These are phyloP conservation scores for Candida sithepensis DNA, from an alignment of 805 yeast species.

Conservation along the genomic window DNA sequence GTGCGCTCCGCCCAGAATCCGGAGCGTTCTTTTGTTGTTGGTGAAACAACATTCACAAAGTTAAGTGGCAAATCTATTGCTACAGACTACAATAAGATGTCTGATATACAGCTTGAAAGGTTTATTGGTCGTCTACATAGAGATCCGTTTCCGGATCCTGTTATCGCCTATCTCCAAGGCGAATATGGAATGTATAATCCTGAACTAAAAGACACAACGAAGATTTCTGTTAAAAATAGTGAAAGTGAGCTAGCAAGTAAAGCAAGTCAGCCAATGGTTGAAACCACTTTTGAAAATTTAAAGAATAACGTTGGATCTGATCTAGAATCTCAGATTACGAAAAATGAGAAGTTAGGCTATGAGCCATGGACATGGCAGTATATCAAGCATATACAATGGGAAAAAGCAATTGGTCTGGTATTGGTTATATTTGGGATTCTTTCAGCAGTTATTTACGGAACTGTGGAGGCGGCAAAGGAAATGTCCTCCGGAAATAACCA, in stretches of 20 bases:
- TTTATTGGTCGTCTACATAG: background rate
- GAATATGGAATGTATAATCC: too few species aligned
- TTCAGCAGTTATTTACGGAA: background rate
- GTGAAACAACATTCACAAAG: slow-evolving; percentile 1
- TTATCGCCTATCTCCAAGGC: too few species aligned
- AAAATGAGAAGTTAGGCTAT: background rate
- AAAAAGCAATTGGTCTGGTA: slow-evolving; percentile 2
- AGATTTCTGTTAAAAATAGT: background rate
- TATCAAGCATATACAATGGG: slow-evolving; percentile 4
- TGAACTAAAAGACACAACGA: too few species aligned
- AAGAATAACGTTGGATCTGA: background rate
- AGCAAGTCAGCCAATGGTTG: too few species aligned
- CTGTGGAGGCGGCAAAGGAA: slow-evolving; percentile 1
- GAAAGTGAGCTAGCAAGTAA: too few species aligned
- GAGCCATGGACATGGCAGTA: background rate
- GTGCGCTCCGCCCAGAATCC: background rate
- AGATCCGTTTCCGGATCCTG: background rate
- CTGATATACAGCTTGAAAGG: background rate
- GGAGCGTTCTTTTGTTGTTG: background rate
- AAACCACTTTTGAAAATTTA: background rate
- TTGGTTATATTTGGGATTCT: slow-evolving; percentile 3
- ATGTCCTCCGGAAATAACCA: background rate
- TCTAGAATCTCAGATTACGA: background rate
- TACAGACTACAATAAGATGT: background rate
- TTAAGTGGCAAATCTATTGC: background rate